Conservation (phyloP, 2,329 filamentous ascomycete genomes). For the Cercospora sojina region DNA sequence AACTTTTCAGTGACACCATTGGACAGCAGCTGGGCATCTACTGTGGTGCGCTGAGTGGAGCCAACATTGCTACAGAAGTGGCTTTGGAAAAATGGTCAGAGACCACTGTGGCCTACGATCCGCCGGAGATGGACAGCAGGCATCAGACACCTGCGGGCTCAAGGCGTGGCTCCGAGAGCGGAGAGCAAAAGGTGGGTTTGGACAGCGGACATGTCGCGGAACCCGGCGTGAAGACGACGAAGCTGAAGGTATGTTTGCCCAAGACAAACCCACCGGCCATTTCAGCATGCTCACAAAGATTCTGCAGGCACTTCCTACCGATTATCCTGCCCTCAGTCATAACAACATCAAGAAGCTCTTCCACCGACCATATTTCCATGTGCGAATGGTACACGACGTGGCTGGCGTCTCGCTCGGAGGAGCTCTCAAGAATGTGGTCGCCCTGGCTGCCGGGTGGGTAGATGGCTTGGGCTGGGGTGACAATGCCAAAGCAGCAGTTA, state of each 20-base stretch:
- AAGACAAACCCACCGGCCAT: neutral
- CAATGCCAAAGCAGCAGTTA: constrained; percentile 97
- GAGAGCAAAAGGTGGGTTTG: constrained; percentile 19
- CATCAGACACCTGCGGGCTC: constrained; percentile 62
- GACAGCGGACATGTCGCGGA: constrained; percentile 24
- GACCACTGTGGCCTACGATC: constrained; percentile 95
- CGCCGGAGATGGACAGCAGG: constrained; percentile 81
- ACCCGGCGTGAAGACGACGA: constrained; percentile 58
- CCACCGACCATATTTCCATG: constrained; percentile 96
- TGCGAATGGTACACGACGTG: constrained; percentile 90
- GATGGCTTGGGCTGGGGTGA: constrained; percentile 96
- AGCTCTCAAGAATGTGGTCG: constrained; percentile 95
- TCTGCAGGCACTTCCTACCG: constrained; percentile 62
- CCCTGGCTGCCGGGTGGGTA: constrained; percentile 89
- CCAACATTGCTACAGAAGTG: constrained; percentile 95
- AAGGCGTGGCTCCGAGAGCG: constrained; percentile 39
- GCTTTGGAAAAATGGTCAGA: constrained; percentile 95
- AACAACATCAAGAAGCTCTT: constrained; percentile 80
- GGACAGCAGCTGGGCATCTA: constrained; percentile 90
- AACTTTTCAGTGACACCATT: constrained; percentile 92
- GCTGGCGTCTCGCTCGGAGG: constrained; percentile 93
- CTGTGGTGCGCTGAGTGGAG: constrained; percentile 90
- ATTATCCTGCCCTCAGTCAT: constrained; percentile 86
- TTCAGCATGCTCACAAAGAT: neutral
- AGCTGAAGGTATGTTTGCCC: constrained; percentile 2